A percentile compares a stretch with the other conserved stretches of the same genome.
phyloP scores from a whole-genome alignment of 2,329 filamentous ascomycete species.

The Cytospora mali region DNA sequence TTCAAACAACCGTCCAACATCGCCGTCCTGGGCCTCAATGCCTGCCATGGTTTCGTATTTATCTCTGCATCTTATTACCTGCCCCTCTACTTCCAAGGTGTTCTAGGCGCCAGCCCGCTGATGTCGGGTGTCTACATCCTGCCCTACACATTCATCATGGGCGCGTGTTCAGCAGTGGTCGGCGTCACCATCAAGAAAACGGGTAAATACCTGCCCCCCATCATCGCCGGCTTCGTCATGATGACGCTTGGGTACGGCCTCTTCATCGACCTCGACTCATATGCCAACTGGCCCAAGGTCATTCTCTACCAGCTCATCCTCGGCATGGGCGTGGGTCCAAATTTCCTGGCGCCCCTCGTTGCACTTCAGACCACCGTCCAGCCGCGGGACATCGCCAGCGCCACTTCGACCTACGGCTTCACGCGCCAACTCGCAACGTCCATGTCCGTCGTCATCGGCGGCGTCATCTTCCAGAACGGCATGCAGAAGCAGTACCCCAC shows the following conservation, averaged over 20 bases:
- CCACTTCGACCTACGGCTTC: constrained; percentile 64
- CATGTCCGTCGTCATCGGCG: constrained; percentile 61
- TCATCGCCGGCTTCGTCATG: constrained; percentile 55
- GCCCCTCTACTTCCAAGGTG: constrained; percentile 73
- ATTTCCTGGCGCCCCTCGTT: constrained; percentile 65
- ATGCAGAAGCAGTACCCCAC: constrained; percentile 42
- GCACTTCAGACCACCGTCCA: constrained; percentile 65
- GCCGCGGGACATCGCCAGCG: constrained; percentile 62
- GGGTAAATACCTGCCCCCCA: constrained; percentile 59
- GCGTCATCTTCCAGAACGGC: constrained; percentile 43
- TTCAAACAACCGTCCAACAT: constrained; percentile 60
- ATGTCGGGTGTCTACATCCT: constrained; percentile 64
- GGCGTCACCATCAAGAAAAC: constrained; percentile 54
- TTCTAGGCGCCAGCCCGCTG: constrained; percentile 61
- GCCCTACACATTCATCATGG: constrained; percentile 58
- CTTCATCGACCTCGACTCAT: constrained; percentile 57
- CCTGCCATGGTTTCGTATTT: constrained; percentile 59
- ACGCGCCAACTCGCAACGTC: constrained; percentile 59
- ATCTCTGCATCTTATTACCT: constrained; percentile 71
- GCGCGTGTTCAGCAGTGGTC: constrained; percentile 45
- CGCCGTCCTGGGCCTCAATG: constrained; percentile 53
- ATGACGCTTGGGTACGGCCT: constrained; percentile 63
- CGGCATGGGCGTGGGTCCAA: constrained; percentile 63
- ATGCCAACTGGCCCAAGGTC: constrained; percentile 50
- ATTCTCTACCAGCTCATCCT: constrained; percentile 60